Conservation (phyloP, 1,284 basidiomycete species). For the Amylostereum chailletii region DNA sequence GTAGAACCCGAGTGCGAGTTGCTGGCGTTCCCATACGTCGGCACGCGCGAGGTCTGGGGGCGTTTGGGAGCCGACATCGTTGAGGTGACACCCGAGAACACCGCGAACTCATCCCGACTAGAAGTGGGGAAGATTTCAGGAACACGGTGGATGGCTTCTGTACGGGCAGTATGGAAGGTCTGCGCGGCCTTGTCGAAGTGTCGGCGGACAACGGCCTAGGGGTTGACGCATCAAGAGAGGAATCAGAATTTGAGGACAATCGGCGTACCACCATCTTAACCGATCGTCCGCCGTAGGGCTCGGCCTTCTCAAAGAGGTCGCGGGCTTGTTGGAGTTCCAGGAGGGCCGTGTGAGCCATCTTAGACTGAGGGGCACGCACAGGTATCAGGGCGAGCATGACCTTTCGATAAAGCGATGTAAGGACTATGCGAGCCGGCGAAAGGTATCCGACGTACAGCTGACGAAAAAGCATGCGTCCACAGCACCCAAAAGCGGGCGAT, state of each 20-base stretch:
- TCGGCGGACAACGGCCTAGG: constrained; percentile 52
- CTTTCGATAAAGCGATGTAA: constrained; percentile 22
- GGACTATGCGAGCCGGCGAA: not conserved
- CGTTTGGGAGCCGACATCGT: constrained; percentile 11
- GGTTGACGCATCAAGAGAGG: constrained; percentile 2
- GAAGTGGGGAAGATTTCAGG: constrained; percentile 49
- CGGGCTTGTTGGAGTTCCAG: constrained; percentile 49
- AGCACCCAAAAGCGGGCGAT: constrained; percentile 58
- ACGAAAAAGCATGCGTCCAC: constrained; percentile 63
- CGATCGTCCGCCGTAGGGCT: constrained; percentile 51
- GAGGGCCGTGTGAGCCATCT: constrained; percentile 57
- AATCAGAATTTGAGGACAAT: not conserved
- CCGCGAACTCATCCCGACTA: constrained; percentile 56
- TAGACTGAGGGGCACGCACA: constrained; percentile 53
- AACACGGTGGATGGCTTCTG: constrained; percentile 34
- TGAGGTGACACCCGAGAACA: constrained; percentile 32
- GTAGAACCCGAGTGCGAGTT: no score
- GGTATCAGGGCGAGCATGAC: constrained; percentile 65
- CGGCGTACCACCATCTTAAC: constrained; percentile 53
- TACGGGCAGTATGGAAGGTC: constrained; percentile 35
- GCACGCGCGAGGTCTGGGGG: not conserved
- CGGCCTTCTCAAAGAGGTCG: constrained; percentile 53
- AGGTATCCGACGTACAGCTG: constrained; percentile 33
- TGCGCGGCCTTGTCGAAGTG: constrained; percentile 40
- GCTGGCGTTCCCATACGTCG: no score